Conservation (phyloP, 164 flowering plant genomes). For the Akebia trifoliata region DNA sequence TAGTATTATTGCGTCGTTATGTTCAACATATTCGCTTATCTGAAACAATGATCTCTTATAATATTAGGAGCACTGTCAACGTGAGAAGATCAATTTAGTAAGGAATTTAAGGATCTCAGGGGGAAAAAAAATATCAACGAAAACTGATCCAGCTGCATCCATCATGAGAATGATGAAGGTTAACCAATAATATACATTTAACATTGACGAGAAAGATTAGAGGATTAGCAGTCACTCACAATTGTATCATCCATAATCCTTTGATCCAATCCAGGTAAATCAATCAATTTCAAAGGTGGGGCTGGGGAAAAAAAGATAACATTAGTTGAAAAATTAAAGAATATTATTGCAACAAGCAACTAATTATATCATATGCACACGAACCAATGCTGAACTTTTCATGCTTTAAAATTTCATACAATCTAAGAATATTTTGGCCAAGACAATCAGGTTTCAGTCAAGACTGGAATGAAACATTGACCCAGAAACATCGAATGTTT, state of each 20-base stretch:
- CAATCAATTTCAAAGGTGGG: slow-evolving; percentile 86
- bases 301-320: slow-evolving; percentile 47
- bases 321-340: slow-evolving; percentile 5
- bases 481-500: too few relatives aligned
- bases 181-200: background rate
- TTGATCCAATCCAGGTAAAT: slow-evolving; percentile 97
- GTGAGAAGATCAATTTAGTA: slow-evolving; percentile 2
- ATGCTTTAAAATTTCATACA: too few relatives aligned
- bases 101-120: background rate
- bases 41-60: slow-evolving; percentile 20
- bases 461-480: too few relatives aligned
- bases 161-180: background rate
- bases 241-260: slow-evolving; percentile 77
- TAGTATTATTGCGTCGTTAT: slow-evolving; percentile 83
- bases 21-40: slow-evolving; percentile 74
- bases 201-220: background rate
- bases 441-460: too few relatives aligned
- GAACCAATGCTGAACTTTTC: background rate
- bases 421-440: too few relatives aligned
- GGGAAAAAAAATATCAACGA: background rate
- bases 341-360: background rate
- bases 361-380: background rate
- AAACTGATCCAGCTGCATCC: background rate
- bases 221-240: slow-evolving; percentile 42
- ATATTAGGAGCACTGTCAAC: background rate